Base-by-base conservation (phyloP, 2,329 filamentous ascomycete species). In the Juglanconis oblonga region DNA sequence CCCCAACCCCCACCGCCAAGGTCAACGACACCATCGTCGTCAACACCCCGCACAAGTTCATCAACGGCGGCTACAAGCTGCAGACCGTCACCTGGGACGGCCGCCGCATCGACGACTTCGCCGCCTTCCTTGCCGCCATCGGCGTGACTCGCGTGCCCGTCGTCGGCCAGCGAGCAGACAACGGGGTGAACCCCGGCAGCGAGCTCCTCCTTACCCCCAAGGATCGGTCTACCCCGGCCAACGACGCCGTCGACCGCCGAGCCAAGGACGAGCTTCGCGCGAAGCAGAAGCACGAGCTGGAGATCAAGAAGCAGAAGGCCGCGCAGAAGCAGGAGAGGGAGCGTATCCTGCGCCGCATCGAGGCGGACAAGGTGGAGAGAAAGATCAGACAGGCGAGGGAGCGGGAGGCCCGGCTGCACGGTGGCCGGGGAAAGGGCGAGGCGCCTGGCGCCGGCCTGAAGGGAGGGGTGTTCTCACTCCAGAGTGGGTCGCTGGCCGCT, bases 31-130 rank as follows among this genome's bases (percentile, higher is more conserved):
- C 45, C 8, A 61, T 66, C 35, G 29, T 66, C 17, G 48, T 40
- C 47, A 64, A 65, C 51, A 66, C 65, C 5, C 64, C 64, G 5
- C 64, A 67, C 53, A 57, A 58, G 17, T 66, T 67, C 57, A 65
- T 67, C 13, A 60, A 61, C 3, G 65, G 65, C 11, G 65, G 65
- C 29, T 66, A 62, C 55, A 66, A 62, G 53, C 11, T 56, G 3
- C 55, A 55, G 49, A 64, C 63, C 4, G 36, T 36, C 0, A 59
- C 55, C 2, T 64, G 64, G 59, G 64, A 65, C 13, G 65, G 65
- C 0, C 40, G 36, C 10, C 64, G 64, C 38, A 67, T 67, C 40
- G 62, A 65, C 6, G 58, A 62, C 7, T 63, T 66, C 24, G 62
- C 62, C 31, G 10, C 8, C 0, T 66, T 65, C 36, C 61, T 66